Evolutionary conservation across 306 rosid species (phyloP).

Genomic region (Lupinus albus): DNA sequence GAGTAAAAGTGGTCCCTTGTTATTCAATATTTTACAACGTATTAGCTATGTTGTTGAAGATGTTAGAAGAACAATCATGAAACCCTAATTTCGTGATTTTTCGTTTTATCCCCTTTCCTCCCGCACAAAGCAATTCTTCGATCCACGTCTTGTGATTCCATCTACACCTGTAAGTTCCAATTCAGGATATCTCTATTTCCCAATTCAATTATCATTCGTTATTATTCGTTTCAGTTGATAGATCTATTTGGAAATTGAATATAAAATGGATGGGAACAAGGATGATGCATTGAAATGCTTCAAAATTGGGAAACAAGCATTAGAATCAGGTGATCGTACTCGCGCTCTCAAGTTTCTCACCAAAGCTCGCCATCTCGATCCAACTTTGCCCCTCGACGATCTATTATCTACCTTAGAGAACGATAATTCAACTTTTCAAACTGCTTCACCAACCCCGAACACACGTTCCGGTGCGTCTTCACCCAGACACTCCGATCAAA

Average conservation of each 20-base stretch:
- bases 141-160: no score
- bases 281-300: constrained; percentile 90
- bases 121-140: no score
- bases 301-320: constrained; percentile 72
- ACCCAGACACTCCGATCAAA: constrained; percentile 49
- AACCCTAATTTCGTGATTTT: no score
- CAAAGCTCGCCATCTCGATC: constrained; percentile 92
- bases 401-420: constrained; percentile 41
- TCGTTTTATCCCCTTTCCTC: no score
- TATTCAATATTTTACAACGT: no score
- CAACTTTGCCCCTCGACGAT: constrained; percentile 68
- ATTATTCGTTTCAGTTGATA: no score
- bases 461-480: constrained; percentile 27
- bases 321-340: constrained; percentile 68
- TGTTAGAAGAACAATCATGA: no score
- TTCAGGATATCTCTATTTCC: neutral
- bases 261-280: constrained; percentile 84
- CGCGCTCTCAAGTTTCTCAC: constrained; percentile 73
- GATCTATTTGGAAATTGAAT: constrained; percentile 4
- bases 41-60: no score
- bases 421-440: neutral
- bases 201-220: neutral
- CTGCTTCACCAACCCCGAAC: neutral
- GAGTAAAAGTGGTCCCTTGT: no score
- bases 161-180: neutral